Conservation (phyloP, 352 stramenopile genomes). For the Pythium phragmiticola region DNA sequence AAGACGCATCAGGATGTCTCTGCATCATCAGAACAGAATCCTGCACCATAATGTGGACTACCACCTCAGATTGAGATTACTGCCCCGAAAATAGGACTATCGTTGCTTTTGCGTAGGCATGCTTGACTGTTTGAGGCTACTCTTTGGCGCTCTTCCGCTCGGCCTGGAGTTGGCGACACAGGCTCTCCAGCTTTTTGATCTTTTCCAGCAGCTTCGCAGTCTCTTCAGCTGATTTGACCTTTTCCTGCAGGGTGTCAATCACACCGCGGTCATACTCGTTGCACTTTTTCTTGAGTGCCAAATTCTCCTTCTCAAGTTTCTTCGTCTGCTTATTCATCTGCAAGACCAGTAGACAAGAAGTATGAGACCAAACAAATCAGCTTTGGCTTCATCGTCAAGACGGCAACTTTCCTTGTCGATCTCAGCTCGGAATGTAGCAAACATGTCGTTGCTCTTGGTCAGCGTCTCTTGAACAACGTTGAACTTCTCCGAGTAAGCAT, state of each 20-base stretch:
- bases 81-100: constrained; percentile 23
- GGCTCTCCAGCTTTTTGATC: constrained; percentile 78
- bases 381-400: background rate
- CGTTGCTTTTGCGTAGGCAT: background rate
- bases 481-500: constrained; percentile 85
- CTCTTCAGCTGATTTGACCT: constrained; percentile 57
- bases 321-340: constrained; percentile 85
- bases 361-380: background rate
- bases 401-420: constrained; percentile 71
- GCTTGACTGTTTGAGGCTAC: background rate
- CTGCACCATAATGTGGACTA: background rate
- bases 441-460: constrained; percentile 86
- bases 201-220: constrained; percentile 76
- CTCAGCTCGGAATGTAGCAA: constrained; percentile 77
- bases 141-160: constrained; percentile 56
- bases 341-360: background rate
- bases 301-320: constrained; percentile 85
- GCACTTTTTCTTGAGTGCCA: constrained; percentile 77
- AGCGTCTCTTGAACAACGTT: constrained; percentile 84
- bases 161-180: constrained; percentile 80
- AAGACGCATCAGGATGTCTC: background rate
- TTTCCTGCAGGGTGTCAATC: constrained; percentile 76
- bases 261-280: constrained; percentile 73
- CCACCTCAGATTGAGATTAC: constrained; percentile 16
- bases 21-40: constrained; percentile 11